Evolutionary conservation across 371 early-diverging fungal species (phyloP).

Genomic region (Mortierella sp.): DNA sequence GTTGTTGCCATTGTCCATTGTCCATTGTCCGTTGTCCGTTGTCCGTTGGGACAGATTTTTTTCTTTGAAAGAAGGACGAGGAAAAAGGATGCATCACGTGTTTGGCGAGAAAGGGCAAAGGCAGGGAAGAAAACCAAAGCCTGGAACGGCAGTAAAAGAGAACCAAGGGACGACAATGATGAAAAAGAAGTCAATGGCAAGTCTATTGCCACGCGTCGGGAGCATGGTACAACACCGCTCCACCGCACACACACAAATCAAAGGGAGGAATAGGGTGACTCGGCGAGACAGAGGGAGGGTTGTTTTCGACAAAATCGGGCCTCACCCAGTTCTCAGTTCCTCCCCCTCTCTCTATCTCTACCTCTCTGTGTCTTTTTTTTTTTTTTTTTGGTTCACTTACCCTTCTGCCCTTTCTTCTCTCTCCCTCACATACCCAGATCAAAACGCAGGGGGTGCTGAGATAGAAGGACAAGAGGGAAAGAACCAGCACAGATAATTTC

Average conservation of each 20-base stretch:
- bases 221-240: neutral
- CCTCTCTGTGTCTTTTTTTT: neutral
- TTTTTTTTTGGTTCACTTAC: too few species aligned
- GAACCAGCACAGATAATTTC: neutral
- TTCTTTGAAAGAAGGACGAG: neutral
- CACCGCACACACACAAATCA: neutral
- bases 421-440: neutral
- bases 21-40: neutral
- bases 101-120: too few species aligned
- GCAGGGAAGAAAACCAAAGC: too few species aligned
- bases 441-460: neutral
- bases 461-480: neutral
- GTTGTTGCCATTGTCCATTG: neutral
- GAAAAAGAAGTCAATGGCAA: slow-evolving; percentile 5
- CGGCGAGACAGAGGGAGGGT: neutral
- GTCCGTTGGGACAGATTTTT: neutral
- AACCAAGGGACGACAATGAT: too few species aligned
- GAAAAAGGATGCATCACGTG: neutral
- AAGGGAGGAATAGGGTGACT: neutral
- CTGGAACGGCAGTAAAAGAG: neutral
- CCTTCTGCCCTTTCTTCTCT: too few species aligned
- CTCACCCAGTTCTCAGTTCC: neutral
- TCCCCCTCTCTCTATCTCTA: neutral
- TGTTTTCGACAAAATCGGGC: neutral
- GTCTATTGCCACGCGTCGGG: neutral